Evolutionary conservation across 495 filamentous ascomycete species (phyloP).

Genomic region (Aspergillus leporis): DNA sequence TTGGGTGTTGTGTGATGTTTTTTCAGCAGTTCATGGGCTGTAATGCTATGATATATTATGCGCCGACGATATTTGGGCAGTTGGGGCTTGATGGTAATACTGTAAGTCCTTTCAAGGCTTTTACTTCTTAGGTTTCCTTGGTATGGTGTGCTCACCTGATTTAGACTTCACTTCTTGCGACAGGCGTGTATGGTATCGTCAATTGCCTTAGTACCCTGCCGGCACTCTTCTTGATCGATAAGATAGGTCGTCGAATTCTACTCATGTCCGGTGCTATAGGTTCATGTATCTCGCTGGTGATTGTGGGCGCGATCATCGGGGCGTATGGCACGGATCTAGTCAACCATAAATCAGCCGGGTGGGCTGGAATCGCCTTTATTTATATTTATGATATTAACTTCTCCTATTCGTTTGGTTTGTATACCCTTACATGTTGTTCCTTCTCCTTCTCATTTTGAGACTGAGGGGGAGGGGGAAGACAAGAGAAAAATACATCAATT

Average conservation of each 20-base stretch:
- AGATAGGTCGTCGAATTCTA: conserved; percentile 63
- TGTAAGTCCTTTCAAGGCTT: background rate
- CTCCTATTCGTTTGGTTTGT: conserved; percentile 54
- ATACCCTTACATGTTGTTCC: background rate
- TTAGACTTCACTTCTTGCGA: conserved; percentile 66
- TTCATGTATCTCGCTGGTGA: conserved; percentile 66
- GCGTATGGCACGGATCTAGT: conserved; percentile 60
- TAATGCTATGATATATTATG: conserved; percentile 67
- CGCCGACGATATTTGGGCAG: conserved; percentile 69
- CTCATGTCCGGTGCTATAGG: conserved; percentile 48
- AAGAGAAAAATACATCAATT: background rate
- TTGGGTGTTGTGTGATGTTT: conserved; percentile 79
- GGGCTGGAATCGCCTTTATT: conserved; percentile 78
- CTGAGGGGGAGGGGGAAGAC: no score
- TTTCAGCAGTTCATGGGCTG: conserved; percentile 77
- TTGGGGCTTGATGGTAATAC: conserved; percentile 66
- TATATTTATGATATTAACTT: conserved; percentile 84
- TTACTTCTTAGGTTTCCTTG: background rate
- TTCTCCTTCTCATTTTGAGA: background rate
- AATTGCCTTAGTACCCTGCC: conserved; percentile 74
- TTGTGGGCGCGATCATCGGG: conserved; percentile 73
- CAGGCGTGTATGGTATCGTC: conserved; percentile 77
- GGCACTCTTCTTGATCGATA: conserved; percentile 77
- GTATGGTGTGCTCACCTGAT: background rate
- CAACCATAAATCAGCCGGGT: conserved; percentile 63